Percentiles rank a stretch among this genome's conserved stretches.
phyloP scores from a whole-genome alignment of 257 asterid species.

The Nicotiana tomentosiformis region DNA sequence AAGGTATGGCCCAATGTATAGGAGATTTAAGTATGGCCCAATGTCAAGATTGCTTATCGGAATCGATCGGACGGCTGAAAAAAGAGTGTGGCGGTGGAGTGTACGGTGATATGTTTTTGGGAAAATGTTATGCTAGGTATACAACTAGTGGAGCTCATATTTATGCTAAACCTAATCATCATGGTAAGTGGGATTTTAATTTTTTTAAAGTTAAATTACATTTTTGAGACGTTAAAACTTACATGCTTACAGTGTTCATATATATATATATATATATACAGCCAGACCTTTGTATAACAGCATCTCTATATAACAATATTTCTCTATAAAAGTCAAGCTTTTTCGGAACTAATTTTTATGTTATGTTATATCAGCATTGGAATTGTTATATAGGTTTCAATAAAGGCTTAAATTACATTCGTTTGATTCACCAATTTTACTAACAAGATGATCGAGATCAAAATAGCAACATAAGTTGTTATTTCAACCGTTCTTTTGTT shows the following conservation, averaged over 20 bases:
- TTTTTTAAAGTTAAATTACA: neutral
- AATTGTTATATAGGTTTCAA: no score
- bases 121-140: conserved; percentile 87
- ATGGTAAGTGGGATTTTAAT: conserved; percentile 30
- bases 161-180: conserved; percentile 35
- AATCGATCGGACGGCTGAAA: conserved; percentile 70
- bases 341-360: no score
- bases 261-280: no score
- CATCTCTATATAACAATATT: no score
- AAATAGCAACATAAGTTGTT: no score
- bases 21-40: conserved; percentile 79
- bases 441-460: no score
- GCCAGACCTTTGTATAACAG: no score
- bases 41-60: conserved; percentile 85
- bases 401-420: no score
- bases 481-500: no score
- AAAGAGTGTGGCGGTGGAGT: conserved; percentile 89
- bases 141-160: conserved; percentile 55
- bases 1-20: conserved; percentile 89
- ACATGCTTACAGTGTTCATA: neutral
- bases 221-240: neutral
- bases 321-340: no score
- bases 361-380: no score
- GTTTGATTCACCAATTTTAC: no score
- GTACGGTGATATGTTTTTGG: conserved; percentile 86